These are phyloP conservation scores for Microglena sp. DNA, from an alignment of 139 green algal genomes.

Conservation along the genomic window DNA sequence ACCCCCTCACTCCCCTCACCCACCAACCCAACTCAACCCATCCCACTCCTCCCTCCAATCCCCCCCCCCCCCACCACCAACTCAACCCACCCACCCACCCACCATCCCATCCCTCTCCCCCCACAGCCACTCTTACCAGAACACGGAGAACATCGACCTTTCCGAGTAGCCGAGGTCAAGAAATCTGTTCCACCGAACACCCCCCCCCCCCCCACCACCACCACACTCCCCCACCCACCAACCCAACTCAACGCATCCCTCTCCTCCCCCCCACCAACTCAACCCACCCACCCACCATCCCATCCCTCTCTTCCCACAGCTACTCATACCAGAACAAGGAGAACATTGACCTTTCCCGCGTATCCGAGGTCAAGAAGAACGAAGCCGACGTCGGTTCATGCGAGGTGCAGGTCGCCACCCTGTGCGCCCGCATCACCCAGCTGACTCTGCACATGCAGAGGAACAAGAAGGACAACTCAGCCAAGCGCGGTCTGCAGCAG, in stretches of 20 bases:
- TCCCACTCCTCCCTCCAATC: background rate
- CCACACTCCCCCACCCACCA: no score
- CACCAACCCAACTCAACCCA: no score
- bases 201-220: no score
- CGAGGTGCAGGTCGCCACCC: slow-evolving; percentile 53
- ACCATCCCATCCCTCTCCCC: no score
- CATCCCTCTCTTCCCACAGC: no score
- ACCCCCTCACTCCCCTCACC: no score
- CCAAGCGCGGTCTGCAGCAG: slow-evolving; percentile 42
- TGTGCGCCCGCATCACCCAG: slow-evolving; percentile 40
- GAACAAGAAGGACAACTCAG: slow-evolving; percentile 60
- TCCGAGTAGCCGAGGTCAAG: no score
- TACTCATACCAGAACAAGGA: slow-evolving; percentile 51
- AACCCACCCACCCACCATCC: slow-evolving; percentile 4
- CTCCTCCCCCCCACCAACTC: background rate
- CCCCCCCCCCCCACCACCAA: background rate
- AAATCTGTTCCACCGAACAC: no score
- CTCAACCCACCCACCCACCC: background rate
- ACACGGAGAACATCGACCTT: slow-evolving; percentile 56
- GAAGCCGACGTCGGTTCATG: slow-evolving; percentile 44
- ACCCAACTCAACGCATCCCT: no score
- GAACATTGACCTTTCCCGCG: slow-evolving; percentile 42
- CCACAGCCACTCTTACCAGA: slow-evolving; percentile 45
- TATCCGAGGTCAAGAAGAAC: slow-evolving; percentile 17
- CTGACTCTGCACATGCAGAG: slow-evolving; percentile 41